These are phyloP conservation scores for Boletus reticulatus DNA, from an alignment of 768 basidiomycete genomes.

Conservation along the genomic window DNA sequence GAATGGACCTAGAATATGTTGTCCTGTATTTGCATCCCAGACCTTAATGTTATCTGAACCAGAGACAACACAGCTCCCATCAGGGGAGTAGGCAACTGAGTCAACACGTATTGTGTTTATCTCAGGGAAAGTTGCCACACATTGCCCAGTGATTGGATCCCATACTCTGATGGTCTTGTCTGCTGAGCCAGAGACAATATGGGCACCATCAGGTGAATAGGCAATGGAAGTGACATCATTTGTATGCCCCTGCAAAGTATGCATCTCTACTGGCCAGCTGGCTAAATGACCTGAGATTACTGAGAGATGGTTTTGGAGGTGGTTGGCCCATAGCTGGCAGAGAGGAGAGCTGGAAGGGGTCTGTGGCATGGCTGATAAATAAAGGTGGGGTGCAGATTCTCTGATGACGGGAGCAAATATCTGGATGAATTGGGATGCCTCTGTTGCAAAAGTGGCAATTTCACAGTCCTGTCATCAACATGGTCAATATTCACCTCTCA, in stretches of 20 bases:
- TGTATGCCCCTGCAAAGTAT: constrained; percentile 15
- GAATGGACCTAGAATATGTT: constrained; percentile 10
- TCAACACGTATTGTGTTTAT: background rate
- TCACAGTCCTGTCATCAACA: constrained; percentile 9
- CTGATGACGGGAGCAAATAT: constrained; percentile 29
- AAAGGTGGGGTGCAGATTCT: constrained; percentile 36
- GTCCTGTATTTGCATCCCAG: constrained; percentile 21
- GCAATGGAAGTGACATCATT: constrained; percentile 10
- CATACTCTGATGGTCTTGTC: constrained; percentile 24
- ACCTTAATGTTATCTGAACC: constrained; percentile 17
- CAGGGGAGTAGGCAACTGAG: constrained; percentile 24
- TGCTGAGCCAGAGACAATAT: constrained; percentile 25
- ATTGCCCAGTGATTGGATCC: constrained; percentile 16
- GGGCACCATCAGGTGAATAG: constrained; percentile 21
- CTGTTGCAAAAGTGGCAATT: constrained; percentile 17
- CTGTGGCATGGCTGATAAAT: constrained; percentile 39
- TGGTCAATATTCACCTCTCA: background rate
- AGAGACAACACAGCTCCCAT: constrained; percentile 19
- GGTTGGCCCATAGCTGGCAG: constrained; percentile 19
- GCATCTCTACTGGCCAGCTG: constrained; percentile 19
- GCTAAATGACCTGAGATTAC: constrained; percentile 6
- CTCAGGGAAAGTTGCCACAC: constrained; percentile 2
- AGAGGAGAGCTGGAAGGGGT: constrained; percentile 28
- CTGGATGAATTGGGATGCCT: constrained; percentile 30
- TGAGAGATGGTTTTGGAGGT: constrained; percentile 14